Conservation (phyloP, 1,284 basidiomycete genomes). For the Cryptococcus wingfieldii region DNA sequence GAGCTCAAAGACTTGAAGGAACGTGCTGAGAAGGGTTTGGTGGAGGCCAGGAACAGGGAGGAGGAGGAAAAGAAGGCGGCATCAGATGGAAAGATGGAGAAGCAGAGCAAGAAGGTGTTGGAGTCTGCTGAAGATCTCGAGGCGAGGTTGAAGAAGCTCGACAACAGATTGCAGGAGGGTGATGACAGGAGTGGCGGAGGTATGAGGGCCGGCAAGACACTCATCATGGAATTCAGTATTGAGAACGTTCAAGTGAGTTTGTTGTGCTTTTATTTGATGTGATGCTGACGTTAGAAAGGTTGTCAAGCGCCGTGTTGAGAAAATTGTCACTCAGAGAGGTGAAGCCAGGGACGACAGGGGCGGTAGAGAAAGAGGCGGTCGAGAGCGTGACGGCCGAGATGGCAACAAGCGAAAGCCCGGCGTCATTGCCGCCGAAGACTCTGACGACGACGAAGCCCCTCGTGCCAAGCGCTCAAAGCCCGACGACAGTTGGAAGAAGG, state of each 20-base stretch:
- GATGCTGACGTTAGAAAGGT: slow-evolving; percentile 26
- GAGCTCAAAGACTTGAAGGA: slow-evolving; percentile 69
- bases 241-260: slow-evolving; percentile 77
- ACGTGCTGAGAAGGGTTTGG: slow-evolving; percentile 54
- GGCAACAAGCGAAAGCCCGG: slow-evolving; percentile 21
- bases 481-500: neutral
- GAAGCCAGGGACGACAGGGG: slow-evolving; percentile 6
- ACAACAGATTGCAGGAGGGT: slow-evolving; percentile 37
- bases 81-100: slow-evolving; percentile 34
- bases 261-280: neutral
- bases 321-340: slow-evolving; percentile 21
- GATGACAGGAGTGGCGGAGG: slow-evolving; percentile 34
- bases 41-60: slow-evolving; percentile 18
- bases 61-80: slow-evolving; percentile 40
- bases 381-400: too few relatives aligned
- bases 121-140: slow-evolving; percentile 48
- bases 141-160: slow-evolving; percentile 51
- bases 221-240: slow-evolving; percentile 88
- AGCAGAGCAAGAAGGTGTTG: slow-evolving; percentile 26
- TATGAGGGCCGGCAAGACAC: slow-evolving; percentile 56
- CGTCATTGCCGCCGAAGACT: slow-evolving; percentile 23
- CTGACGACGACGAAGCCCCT: slow-evolving; percentile 26
- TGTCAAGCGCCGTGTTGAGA: slow-evolving; percentile 46
- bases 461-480: slow-evolving; percentile 1
- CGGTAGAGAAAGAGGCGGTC: slow-evolving; percentile 3